Evolutionary conservation across 2,329 filamentous ascomycete species (phyloP), one percentile per base, ranked within the genome.

Genomic region (Calonectria honghensis): DNA sequence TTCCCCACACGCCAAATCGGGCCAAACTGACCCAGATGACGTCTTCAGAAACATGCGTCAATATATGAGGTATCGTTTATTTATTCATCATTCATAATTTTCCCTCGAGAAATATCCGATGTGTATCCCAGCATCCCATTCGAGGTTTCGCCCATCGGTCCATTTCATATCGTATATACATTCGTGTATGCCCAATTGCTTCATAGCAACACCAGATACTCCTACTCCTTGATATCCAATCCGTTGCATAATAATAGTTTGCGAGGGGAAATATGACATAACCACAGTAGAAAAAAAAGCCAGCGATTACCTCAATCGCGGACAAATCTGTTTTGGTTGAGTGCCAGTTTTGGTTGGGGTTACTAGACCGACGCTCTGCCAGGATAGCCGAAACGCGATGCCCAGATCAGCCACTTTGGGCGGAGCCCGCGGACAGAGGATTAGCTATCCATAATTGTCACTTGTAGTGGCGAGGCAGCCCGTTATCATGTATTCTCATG

Each of bases 81-180:
- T 48, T 65, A 24, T 48, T 65, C 61, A 32, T 65, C 41, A 65
- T 65, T 65, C 61, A 35, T 50, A 18, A 45, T 65, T 65, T 65
- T 65, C 18, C n/a, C 29, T 7, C n/a, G 9, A 41, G 7, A 41
- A 41, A 24, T 10, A 63, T 41, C 35, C 24, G 7, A 41, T 41
- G 24, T 18, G 39, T 41, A 27, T 63, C 57, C n/a, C 45, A 10
- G 10, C 3, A 48, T 24, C 45, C 24, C 41, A 29, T 41, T 27
- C 37, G 1, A 24, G 57, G 37, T 37, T 29, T 41, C 24, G 37
- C 57, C 37, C 39, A 31, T 41, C 24, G 20, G 24, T n/a, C 24
- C 37, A 63, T 14, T 27, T 35, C 37, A 29, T 29, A 24, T 57
- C 57, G 35, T 63, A 29, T 63, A 63, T 63, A 24, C 57, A 63